A percentile compares a stretch with the other conserved stretches of the same genome.
These are phyloP conservation scores for Acephala macrosclerotiorum DNA, from an alignment of 2,329 filamentous ascomycete genomes.

Conservation along the genomic window DNA sequence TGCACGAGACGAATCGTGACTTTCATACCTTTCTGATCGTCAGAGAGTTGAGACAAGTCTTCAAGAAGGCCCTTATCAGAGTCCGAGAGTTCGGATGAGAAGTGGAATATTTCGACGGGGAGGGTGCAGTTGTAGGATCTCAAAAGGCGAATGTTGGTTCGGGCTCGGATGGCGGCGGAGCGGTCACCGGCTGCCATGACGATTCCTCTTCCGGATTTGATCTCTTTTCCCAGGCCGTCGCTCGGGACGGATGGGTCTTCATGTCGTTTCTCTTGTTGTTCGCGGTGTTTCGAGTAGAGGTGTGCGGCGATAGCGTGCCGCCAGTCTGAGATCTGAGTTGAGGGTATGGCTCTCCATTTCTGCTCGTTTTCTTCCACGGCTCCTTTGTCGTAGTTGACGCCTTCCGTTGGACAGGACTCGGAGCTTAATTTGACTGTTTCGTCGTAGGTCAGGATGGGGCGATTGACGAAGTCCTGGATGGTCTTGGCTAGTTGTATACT, in stretches of 20 bases:
- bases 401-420: conserved; percentile 27
- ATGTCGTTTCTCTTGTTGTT: not conserved
- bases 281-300: conserved; percentile 5
- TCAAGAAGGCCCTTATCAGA: conserved; percentile 22
- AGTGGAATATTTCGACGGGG: conserved; percentile 35
- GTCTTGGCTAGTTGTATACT: no score
- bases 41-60: conserved; percentile 13
- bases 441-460: conserved; percentile 26
- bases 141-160: conserved; percentile 30
- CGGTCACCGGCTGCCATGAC: conserved; percentile 35
- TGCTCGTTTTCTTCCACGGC: conserved; percentile 23
- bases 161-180: conserved; percentile 24
- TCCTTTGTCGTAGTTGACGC: conserved; percentile 29
- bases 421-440: conserved; percentile 27
- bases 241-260: not conserved
- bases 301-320: conserved; percentile 27
- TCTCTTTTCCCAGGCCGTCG: not conserved
- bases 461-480: not conserved
- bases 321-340: conserved; percentile 29
- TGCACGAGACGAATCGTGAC: conserved; percentile 28
- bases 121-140: conserved; percentile 35
- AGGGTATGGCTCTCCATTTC: conserved; percentile 27
- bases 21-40: not conserved
- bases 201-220: conserved; percentile 28
- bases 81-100: conserved; percentile 26